These are phyloP conservation scores for Powellomyces hirtus DNA, from an alignment of 192 early-diverging fungal species.

Conservation along the genomic window DNA sequence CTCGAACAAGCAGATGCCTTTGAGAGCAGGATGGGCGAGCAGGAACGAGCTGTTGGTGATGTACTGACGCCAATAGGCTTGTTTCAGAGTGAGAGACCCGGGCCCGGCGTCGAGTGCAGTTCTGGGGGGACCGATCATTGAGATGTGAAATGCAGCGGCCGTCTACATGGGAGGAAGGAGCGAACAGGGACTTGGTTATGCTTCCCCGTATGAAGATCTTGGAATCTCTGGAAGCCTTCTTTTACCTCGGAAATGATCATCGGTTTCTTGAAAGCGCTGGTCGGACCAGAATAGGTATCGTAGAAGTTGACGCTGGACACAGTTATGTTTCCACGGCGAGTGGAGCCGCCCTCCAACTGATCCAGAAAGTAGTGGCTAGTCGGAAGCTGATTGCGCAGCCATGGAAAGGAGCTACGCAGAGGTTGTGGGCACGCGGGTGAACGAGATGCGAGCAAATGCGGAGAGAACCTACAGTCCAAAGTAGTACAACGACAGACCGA, in stretches of 20 bases:
- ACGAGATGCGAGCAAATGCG: too few species aligned
- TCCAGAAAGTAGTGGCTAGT: constrained; percentile 26
- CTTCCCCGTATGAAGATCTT: background rate
- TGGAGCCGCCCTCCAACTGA: background rate
- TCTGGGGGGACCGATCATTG: background rate
- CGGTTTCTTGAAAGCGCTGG: constrained; percentile 24
- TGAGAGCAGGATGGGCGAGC: constrained; percentile 23
- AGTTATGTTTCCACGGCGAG: background rate
- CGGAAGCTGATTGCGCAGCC: too few species aligned
- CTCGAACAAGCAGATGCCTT: constrained; percentile 40
- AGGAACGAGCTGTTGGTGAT: constrained; percentile 28
- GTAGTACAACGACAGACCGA: constrained; percentile 33
- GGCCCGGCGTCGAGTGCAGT: constrained; percentile 22
- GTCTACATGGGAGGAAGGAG: constrained; percentile 6
- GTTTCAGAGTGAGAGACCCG: constrained; percentile 35
- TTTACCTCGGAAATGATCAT: constrained; percentile 29
- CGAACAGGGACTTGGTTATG: background rate
- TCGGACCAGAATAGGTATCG: constrained; percentile 1
- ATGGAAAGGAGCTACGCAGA: background rate
- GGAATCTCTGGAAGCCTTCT: background rate
- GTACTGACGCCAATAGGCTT: constrained; percentile 35
- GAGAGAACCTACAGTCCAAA: constrained; percentile 1
- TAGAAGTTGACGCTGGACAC: constrained; percentile 28
- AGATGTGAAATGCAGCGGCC: constrained; percentile 31
- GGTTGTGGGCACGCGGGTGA: too few species aligned